Evolutionary conservation across 768 basidiomycete genomes (phyloP).

Genomic region (Tricholoma hemisulphureum): DNA sequence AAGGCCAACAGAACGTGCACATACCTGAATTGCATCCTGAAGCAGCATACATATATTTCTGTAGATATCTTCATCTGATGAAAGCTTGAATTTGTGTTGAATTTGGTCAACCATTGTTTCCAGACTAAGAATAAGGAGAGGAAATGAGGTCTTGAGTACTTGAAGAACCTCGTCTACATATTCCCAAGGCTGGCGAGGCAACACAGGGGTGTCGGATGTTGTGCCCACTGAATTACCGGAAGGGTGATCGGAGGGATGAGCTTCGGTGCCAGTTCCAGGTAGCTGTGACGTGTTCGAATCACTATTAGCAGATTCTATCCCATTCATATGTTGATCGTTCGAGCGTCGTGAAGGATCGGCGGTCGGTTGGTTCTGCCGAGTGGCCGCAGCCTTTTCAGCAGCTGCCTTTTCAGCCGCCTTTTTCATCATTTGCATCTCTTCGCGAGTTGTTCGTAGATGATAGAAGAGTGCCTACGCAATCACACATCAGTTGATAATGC

Average conservation of each 20-base stretch:
- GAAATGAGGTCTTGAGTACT: constrained; percentile 93
- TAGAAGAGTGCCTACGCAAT: constrained; percentile 84
- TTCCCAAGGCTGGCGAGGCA: constrained; percentile 76
- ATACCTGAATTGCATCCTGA: constrained; percentile 82
- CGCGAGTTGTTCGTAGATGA: constrained; percentile 73
- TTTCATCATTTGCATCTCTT: constrained; percentile 42
- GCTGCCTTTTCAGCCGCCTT: constrained; percentile 42
- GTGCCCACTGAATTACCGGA: constrained; percentile 7
- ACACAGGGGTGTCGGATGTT: constrained; percentile 25
- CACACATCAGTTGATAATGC: constrained; percentile 5
- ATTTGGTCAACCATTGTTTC: constrained; percentile 98
- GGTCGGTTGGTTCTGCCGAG: constrained; percentile 22
- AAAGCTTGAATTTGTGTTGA: constrained; percentile 81
- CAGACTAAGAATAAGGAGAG: constrained; percentile 89
- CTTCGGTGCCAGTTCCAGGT: constrained; percentile 13
- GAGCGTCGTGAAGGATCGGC: constrained; percentile 31
- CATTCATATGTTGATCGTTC: constrained; percentile 27
- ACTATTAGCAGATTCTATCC: constrained; percentile 22
- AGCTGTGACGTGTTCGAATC: constrained; percentile 20
- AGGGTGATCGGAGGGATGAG: constrained; percentile 12
- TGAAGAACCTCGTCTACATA: constrained; percentile 92
- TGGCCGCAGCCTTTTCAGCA: constrained; percentile 33
- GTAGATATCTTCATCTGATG: constrained; percentile 92
- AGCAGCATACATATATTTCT: constrained; percentile 84
- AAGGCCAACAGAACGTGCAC: constrained; percentile 10